Conservation (phyloP, 1,284 basidiomycete species). For the Rhizoctonia solani region DNA sequence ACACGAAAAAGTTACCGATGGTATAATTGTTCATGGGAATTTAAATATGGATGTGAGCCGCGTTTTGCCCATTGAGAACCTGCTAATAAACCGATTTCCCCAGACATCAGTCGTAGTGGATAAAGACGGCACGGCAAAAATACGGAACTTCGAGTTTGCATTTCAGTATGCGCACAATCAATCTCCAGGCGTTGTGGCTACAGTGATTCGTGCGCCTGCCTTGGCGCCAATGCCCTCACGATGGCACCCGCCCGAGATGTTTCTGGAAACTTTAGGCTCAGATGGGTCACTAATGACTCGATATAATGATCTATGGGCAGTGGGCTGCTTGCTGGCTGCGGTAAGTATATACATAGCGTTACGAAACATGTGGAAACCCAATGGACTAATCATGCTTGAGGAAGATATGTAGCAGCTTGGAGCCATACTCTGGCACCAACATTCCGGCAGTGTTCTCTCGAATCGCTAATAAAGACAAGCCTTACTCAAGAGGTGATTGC, state of each 20-base stretch:
- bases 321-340: neutral
- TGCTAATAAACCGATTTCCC: neutral
- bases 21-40: slow-evolving; percentile 3
- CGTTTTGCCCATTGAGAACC: neutral
- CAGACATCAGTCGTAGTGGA: neutral
- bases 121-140: neutral
- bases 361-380: neutral
- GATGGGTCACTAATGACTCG: neutral
- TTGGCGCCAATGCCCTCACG: neutral
- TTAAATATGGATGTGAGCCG: neutral
- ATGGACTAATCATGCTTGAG: neutral
- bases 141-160: neutral
- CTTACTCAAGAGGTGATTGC: slow-evolving; percentile 7
- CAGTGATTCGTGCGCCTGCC: no score
- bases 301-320: slow-evolving; percentile 11
- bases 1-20: slow-evolving; percentile 5
- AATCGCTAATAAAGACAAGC: neutral
- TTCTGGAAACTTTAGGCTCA: neutral
- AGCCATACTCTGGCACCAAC: neutral
- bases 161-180: neutral
- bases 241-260: slow-evolving; percentile 22
- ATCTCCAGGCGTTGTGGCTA: neutral
- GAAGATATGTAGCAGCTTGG: neutral
- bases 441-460: neutral
- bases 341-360: neutral